Percentiles rank a stretch among this genome's conserved stretches.
Conservation (phyloP, 2,329 filamentous ascomycete species). For the Microsporum ferrugineum region DNA sequence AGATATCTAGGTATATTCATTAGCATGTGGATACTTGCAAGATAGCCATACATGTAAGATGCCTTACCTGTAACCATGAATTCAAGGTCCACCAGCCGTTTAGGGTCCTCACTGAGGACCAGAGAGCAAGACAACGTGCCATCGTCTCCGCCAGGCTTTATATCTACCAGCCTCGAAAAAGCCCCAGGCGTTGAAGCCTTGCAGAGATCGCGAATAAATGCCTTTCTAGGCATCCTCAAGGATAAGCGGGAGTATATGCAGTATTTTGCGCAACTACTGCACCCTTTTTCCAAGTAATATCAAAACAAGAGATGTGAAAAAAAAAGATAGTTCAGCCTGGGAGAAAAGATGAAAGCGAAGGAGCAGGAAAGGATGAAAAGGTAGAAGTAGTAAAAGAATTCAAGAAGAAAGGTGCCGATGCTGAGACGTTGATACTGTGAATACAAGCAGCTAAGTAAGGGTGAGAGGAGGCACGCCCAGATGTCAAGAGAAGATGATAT, state of each 20-base stretch:
- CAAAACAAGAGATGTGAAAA: neutral
- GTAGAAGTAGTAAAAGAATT: neutral
- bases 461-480: neutral
- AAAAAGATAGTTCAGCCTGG: neutral
- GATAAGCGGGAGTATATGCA: neutral
- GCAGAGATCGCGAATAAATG: slow-evolving; percentile 51
- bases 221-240: slow-evolving; percentile 50
- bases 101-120: slow-evolving; percentile 22
- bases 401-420: neutral
- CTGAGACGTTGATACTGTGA: neutral
- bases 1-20: slow-evolving; percentile 38
- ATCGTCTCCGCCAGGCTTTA: slow-evolving; percentile 56
- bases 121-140: slow-evolving; percentile 58
- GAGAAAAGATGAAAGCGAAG: neutral
- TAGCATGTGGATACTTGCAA: neutral
- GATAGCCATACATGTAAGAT: neutral
- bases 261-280: neutral
- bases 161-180: slow-evolving; percentile 41
- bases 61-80: slow-evolving; percentile 30
- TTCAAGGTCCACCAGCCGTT: slow-evolving; percentile 25
- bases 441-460: neutral
- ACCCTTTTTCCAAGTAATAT: neutral
- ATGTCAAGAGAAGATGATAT: too few species aligned
- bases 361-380: neutral
- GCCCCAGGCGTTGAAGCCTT: slow-evolving; percentile 28